These are phyloP conservation scores for Cercospora beticola DNA, from an alignment of 2,329 filamentous ascomycete genomes.

Conservation along the genomic window DNA sequence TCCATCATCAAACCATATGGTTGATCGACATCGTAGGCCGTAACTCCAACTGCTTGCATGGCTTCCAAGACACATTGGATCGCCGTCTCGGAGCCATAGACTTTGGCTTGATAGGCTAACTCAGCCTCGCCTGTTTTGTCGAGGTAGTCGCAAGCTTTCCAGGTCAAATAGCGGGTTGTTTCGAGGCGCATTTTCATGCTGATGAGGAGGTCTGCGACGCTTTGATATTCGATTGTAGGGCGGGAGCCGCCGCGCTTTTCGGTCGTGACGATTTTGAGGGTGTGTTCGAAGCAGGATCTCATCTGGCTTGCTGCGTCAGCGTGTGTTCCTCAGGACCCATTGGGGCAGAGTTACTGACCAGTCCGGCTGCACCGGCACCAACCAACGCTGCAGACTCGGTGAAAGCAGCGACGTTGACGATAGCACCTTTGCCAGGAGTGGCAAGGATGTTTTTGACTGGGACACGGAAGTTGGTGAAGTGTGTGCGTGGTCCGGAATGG, in stretches of 20 bases:
- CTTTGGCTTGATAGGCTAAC: background rate
- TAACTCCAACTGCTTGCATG: background rate
- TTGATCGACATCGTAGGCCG: background rate
- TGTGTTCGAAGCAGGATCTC: background rate
- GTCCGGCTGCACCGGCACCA: background rate
- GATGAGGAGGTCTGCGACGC: background rate
- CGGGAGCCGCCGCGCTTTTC: background rate
- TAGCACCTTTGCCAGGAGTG: background rate
- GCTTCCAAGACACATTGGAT: background rate
- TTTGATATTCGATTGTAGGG: background rate
- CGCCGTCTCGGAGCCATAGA: background rate
- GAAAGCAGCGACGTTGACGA: background rate
- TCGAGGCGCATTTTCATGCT: background rate
- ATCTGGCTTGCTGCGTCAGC: background rate
- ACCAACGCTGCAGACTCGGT: background rate
- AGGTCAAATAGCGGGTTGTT: background rate
- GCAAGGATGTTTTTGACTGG: background rate
- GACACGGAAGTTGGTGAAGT: background rate
- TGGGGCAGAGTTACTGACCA: background rate
- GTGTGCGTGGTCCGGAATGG: background rate
- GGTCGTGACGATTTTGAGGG: background rate
- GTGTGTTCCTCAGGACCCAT: no score
- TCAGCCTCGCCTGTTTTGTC: background rate
- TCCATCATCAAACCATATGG: background rate
- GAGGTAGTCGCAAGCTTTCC: background rate